A percentile compares a stretch with the other conserved stretches of the same genome.
Conservation (phyloP, 495 filamentous ascomycete genomes). For the Lepidopterella palustris region DNA sequence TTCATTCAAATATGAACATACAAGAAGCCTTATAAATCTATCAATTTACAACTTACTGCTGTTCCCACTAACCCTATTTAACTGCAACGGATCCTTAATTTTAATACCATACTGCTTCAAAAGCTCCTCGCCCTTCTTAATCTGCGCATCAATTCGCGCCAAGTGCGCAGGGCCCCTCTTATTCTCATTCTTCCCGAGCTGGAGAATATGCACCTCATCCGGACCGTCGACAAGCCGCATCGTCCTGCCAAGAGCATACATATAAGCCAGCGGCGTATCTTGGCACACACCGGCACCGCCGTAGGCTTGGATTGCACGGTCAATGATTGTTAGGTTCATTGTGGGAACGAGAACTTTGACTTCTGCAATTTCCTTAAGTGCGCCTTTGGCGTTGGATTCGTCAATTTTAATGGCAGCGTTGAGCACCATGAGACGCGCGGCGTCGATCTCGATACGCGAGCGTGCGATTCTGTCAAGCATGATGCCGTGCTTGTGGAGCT, state of each 20-base stretch:
- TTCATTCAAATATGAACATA: background rate
- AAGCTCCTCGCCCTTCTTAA: constrained; percentile 31
- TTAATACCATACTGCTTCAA: constrained; percentile 35
- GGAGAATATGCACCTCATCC: constrained; percentile 41
- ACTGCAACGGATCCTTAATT: constrained; percentile 31
- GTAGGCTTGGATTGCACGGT: constrained; percentile 40
- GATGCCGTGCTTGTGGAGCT: constrained; percentile 38
- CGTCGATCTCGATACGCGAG: constrained; percentile 40
- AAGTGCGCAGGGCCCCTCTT: constrained; percentile 33
- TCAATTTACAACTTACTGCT: constrained; percentile 8
- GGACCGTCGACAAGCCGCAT: constrained; percentile 38
- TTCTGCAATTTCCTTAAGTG: constrained; percentile 42
- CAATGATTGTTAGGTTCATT: constrained; percentile 33
- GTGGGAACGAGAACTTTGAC: constrained; percentile 40
- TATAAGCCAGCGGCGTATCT: constrained; percentile 32
- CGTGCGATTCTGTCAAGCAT: constrained; percentile 40
- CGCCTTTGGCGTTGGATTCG: constrained; percentile 38
- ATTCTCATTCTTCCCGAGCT: constrained; percentile 41
- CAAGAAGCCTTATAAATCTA: background rate
- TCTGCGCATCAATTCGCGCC: constrained; percentile 37
- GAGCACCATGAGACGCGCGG: constrained; percentile 36
- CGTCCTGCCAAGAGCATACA: constrained; percentile 29
- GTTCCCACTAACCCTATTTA: constrained; percentile 29
- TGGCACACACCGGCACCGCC: constrained; percentile 39
- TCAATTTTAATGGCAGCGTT: constrained; percentile 42